Percentiles rank a stretch among this genome's conserved stretches.
Conservation (phyloP, 345 rosid species). For the Eucalyptus regnans region DNA sequence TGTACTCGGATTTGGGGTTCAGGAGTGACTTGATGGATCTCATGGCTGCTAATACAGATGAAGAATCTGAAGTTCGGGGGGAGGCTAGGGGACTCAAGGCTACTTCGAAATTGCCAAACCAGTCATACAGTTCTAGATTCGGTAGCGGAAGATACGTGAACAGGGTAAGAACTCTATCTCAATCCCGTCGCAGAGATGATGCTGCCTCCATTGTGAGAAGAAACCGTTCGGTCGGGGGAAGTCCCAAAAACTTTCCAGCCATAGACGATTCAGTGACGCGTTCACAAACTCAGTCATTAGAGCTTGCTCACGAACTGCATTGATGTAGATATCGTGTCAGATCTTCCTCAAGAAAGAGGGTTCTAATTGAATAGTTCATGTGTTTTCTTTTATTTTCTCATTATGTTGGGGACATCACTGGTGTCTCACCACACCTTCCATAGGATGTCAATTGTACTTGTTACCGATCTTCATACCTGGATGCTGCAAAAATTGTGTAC, state of each 20-base stretch:
- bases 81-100: constrained; percentile 1
- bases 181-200: neutral
- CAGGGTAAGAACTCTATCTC: constrained; percentile 7
- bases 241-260: neutral
- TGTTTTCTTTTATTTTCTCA: neutral
- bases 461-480: neutral
- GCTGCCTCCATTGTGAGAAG: neutral
- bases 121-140: constrained; percentile 23
- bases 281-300: neutral
- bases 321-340: constrained; percentile 6
- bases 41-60: constrained; percentile 36
- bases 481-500: constrained; percentile 2
- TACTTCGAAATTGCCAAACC: constrained; percentile 3
- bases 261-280: neutral
- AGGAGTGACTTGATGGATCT: constrained; percentile 73
- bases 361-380: neutral
- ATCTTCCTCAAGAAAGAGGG: neutral
- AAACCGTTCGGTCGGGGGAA: neutral
- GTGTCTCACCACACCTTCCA: constrained; percentile 2
- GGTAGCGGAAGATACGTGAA: constrained; percentile 15
- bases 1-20: constrained; percentile 64
- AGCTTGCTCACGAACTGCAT: constrained; percentile 6
- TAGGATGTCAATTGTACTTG: neutral
- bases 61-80: constrained; percentile 14
- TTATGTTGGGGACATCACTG: constrained; percentile 13